Evolutionary conservation across 2,329 filamentous ascomycete genomes (phyloP).

Genomic region (Elsinoe arachidis): DNA sequence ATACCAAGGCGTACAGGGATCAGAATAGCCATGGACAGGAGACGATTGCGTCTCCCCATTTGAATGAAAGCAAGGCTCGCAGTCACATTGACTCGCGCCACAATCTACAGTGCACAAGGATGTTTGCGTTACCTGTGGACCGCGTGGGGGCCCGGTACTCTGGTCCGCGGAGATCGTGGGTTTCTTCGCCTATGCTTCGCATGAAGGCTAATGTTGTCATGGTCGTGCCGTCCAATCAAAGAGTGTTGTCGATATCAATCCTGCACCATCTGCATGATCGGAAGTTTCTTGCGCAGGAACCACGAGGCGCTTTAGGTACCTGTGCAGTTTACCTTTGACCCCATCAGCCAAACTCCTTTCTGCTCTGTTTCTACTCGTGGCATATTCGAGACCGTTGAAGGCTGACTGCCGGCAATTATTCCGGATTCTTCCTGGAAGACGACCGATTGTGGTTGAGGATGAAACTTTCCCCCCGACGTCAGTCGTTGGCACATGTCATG

Average conservation of each 20-base stretch:
- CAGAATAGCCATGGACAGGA: not conserved
- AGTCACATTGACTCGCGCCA: slow-evolving; percentile 3
- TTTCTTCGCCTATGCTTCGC: not conserved
- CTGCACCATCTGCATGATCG: not conserved
- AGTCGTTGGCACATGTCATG: slow-evolving; percentile 7
- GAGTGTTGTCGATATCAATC: not conserved
- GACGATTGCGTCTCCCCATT: not conserved
- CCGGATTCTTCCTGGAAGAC: not conserved
- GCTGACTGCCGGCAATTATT: not conserved
- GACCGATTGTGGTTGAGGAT: not conserved
- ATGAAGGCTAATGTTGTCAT: not conserved
- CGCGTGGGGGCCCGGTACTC: not conserved
- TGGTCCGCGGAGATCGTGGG: slow-evolving; percentile 7
- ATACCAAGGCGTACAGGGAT: not conserved
- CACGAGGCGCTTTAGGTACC: not conserved
- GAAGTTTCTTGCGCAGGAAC: not conserved
- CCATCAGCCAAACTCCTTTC: not conserved
- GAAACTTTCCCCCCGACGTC: not conserved
- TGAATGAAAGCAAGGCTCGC: not conserved
- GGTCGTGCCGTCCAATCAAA: not conserved
- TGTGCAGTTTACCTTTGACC: not conserved
- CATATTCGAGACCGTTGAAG: not conserved
- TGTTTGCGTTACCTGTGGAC: slow-evolving; percentile 9
- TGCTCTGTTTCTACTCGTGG: not conserved
- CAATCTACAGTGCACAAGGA: slow-evolving; percentile 7